phyloP scores from a whole-genome alignment of 2,329 filamentous ascomycete genomes.

The Blastomyces parvus region DNA sequence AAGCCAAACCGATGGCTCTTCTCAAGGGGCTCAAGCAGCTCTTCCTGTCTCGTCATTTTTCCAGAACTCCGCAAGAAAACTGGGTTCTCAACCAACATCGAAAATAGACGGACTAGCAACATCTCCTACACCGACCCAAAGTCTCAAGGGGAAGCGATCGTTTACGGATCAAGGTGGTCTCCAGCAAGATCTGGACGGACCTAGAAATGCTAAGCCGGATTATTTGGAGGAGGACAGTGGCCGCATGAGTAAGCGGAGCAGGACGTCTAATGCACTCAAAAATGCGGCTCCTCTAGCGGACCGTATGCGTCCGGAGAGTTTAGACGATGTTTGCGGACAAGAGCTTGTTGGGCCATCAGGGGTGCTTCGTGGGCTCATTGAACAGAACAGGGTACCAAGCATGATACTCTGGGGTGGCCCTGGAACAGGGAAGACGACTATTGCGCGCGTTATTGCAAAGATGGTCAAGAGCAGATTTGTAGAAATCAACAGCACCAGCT shows the following conservation, averaged over 20 bases:
- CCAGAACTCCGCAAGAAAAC: conserved; percentile 40
- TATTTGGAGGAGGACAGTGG: neutral
- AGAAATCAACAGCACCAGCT: conserved; percentile 89
- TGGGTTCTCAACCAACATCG: conserved; percentile 21
- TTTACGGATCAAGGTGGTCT: conserved; percentile 20
- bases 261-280: conserved; percentile 48
- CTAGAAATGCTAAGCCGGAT: conserved; percentile 2
- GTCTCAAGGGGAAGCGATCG: conserved; percentile 26
- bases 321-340: conserved; percentile 85
- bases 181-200: neutral
- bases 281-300: conserved; percentile 79
- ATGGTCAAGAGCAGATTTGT: conserved; percentile 78
- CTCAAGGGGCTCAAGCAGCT: conserved; percentile 30
- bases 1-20: conserved; percentile 34
- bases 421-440: conserved; percentile 51
- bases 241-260: conserved; percentile 50
- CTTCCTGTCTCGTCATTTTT: conserved; percentile 39
- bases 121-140: conserved; percentile 24
- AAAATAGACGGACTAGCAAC: conserved; percentile 15
- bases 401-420: conserved; percentile 73
- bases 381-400: conserved; percentile 74
- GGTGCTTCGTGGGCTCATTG: conserved; percentile 77
- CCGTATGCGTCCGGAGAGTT: conserved; percentile 74
- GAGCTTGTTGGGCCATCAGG: conserved; percentile 78
- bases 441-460: conserved; percentile 79